Base-by-base conservation (phyloP, 495 filamentous ascomycete species). In the Venustampulla echinocandica region DNA sequence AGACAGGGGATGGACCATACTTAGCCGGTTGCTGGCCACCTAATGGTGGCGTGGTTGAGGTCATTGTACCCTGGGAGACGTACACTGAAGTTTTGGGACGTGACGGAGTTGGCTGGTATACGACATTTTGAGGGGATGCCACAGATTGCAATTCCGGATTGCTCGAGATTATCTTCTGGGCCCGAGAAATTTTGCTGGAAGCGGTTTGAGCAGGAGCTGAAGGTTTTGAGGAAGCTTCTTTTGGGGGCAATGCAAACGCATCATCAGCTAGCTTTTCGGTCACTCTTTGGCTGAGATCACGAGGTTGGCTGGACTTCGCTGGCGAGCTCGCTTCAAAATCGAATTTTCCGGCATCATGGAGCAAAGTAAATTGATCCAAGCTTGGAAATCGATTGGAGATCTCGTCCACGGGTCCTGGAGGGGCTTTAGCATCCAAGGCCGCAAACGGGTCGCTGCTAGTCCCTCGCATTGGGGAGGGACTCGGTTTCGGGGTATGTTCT, bases 41-140 rank as follows among this genome's bases (percentile, higher is more conserved):
- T n/a, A n/a, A n/a, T 28, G 80, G 77, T 18, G 80, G 74, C n/a
- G 76, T 71, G 6, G 85, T 70, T 19, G 81, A 83, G 20, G 90
- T 95, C 85, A 93, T 94, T 1, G 87, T 94, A 24, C 90, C 92
- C 10, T 82, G 92, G 2, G 92, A 96, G n/a, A 95, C 80, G 82
- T 92, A 94, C 4, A 57, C 47, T 4, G 82, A 73, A 52, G 24
- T 46, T 5, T 24, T 5, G n/a, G 49, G 49, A 3, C 53, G 45
- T 41, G 70, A 72, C 25, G 81, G 75, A 18, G 70, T 69, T 2
- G 80, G 71, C 52, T 82, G 74, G 49, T 81, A 75, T 21, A 74
- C 61, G 25, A 73, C 70, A n/a, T 65, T 56, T 10, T 66, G 50
- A 41, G 67, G 61, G 5, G 71, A 66, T 19, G 71, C 65, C 42